Percentiles rank a stretch among this genome's conserved stretches.
Conservation (phyloP, 2,329 filamentous ascomycete genomes). For the Trichoderma koningiopsis region DNA sequence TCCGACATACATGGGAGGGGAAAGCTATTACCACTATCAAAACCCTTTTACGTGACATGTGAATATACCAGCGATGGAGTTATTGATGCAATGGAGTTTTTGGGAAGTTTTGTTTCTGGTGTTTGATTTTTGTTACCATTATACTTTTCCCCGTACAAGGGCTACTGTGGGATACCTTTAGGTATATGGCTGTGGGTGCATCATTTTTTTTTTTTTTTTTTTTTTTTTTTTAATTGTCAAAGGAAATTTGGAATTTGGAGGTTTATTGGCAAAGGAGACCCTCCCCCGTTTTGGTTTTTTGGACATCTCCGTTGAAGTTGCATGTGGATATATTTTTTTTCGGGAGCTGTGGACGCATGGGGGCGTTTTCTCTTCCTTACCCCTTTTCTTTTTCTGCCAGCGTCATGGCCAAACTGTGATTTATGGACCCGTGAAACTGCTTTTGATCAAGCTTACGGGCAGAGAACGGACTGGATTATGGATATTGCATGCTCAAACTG, state of each 20-base stretch:
- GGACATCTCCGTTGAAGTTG: conserved; percentile 8
- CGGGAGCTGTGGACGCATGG: conserved; percentile 22
- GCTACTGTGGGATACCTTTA: background rate
- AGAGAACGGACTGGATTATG: conserved; percentile 20
- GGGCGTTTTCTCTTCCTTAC: background rate
- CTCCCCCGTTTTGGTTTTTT: conserved; percentile 1
- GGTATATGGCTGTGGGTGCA: conserved; percentile 12
- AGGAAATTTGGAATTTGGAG: background rate
- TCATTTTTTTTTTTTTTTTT: background rate
- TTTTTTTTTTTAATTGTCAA: background rate
- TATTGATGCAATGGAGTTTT: conserved; percentile 28
- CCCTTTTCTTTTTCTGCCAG: conserved; percentile 1
- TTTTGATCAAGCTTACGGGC: conserved; percentile 2
- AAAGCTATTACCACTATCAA: conserved; percentile 34
- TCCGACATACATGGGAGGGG: background rate
- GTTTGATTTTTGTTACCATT: background rate
- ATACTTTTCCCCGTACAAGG: background rate
- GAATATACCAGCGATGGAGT: conserved; percentile 41
- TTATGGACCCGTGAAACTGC: conserved; percentile 4
- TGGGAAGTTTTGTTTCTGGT: background rate
- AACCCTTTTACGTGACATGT: conserved; percentile 34
- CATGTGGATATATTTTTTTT: conserved; percentile 19
- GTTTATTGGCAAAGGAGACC: conserved; percentile 4
- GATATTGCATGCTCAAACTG: conserved; percentile 19
- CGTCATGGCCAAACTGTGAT: conserved; percentile 22